A percentile compares a stretch with the other conserved stretches of the same genome.
These are phyloP conservation scores for Apophysomyces elegans DNA, from an alignment of 371 early-diverging fungal genomes.

Conservation along the genomic window DNA sequence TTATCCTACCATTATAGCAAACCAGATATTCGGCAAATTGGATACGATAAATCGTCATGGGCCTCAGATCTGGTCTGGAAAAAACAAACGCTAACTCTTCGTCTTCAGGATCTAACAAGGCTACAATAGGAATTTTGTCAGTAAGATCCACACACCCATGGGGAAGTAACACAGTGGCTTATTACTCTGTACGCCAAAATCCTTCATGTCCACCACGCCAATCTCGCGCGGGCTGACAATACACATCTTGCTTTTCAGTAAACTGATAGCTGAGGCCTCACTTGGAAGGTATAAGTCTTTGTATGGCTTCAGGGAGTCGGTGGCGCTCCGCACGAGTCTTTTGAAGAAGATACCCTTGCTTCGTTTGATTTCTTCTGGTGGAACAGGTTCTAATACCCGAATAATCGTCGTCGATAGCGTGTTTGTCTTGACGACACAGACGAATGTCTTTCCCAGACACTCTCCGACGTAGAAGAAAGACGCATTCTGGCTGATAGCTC, in stretches of 20 bases:
- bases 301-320: conserved; percentile 63
- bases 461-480: conserved; percentile 90
- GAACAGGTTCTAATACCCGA: conserved; percentile 78
- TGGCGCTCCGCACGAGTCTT: conserved; percentile 54
- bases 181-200: conserved; percentile 55
- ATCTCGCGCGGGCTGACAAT: conserved; percentile 93
- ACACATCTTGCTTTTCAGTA: conserved; percentile 83
- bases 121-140: neutral
- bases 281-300: conserved; percentile 92
- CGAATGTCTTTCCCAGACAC: conserved; percentile 71
- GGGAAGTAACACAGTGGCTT: neutral
- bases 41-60: conserved; percentile 81
- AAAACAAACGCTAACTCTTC: conserved; percentile 33
- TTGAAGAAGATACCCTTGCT: conserved; percentile 48
- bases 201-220: conserved; percentile 88
- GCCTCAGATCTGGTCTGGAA: conserved; percentile 40
- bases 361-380: conserved; percentile 60
- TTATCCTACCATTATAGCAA: conserved; percentile 72
- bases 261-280: conserved; percentile 84
- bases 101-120: conserved; percentile 46
- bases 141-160: too few relatives aligned
- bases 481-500: conserved; percentile 77
- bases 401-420: conserved; percentile 72
- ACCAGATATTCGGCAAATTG: conserved; percentile 77
- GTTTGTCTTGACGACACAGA: conserved; percentile 75